Base-by-base conservation (phyloP, 1,139 yeast species). In the Hemisphaericaspora subhashii region DNA sequence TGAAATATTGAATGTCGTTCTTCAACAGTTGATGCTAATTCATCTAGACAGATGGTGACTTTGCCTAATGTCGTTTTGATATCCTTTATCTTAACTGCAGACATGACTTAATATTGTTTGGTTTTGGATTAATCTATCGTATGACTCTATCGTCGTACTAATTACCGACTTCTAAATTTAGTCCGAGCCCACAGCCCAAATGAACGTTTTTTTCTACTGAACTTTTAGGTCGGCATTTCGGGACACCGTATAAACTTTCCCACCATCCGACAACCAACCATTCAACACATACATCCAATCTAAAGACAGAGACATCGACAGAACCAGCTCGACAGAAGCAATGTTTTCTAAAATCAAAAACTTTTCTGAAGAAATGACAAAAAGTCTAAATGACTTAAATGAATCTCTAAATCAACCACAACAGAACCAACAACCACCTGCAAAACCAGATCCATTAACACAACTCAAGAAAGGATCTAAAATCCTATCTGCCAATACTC, bases 331-430 rank as follows among this genome's bases (percentile, higher is more conserved):
- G 3, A 21, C 4, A 9, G 3, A 3, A 24, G 13, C 16, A 16
- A 64, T 64, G 69, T 62, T 64, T 51, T 58, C 58, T 24, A 58
- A 63, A 44, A 45, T 64, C 4, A 86, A 85, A 65, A 82, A 81
- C 51, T 66, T 87, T 36, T 72, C 87, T 3, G 77, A 70, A 44
- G 77, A 72, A 46, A 72, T 72, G 52, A 75, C 77, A 32, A 71
- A 68, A 48, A 65, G 68, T 35, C 56, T 72, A 47, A 70, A 68
- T 43, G 72, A 67, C 11, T 40, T 62, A 38, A 35, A 25, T 21
- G 22, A 10, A 41, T 32, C 31, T 20, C 35, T 18, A 40, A 41
- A 39, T 15, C 49, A 47, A 16, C 49, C 51, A 29, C 46, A 34
- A 31, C 24, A 36, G n/a, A 20, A 20, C 17, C 11, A 14, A 18